Conservation (phyloP, 1,139 yeast genomes). For the Nakaseomyces kungkrabaensis region DNA sequence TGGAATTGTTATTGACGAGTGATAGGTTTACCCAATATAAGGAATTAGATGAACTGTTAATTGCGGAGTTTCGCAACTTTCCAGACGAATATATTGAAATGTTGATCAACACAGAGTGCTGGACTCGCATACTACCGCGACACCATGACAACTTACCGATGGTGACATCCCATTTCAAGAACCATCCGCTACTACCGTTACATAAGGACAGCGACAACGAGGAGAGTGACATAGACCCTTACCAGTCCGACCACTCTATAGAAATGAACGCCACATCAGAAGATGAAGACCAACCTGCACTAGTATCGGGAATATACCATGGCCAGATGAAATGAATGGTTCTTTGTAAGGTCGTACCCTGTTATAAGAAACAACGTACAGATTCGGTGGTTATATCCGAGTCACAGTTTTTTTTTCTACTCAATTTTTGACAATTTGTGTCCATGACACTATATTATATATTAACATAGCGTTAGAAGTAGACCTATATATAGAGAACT, state of each 20-base stretch:
- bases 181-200: background rate
- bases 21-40: constrained; percentile 10
- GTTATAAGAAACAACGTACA: too few species aligned
- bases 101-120: constrained; percentile 20
- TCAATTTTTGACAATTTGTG: too few species aligned
- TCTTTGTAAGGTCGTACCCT: too few species aligned
- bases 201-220: background rate
- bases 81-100: constrained; percentile 34
- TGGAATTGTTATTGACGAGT: constrained; percentile 24
- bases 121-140: background rate
- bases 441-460: too few species aligned
- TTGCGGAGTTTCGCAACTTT: constrained; percentile 28
- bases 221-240: background rate
- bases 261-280: background rate
- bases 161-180: background rate
- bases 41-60: constrained; percentile 25
- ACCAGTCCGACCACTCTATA: background rate
- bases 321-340: too few species aligned
- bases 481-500: too few species aligned
- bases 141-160: background rate
- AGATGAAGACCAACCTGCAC: constrained; percentile 1
- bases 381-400: too few species aligned
- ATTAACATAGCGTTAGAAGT: too few species aligned
- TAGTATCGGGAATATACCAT: background rate
- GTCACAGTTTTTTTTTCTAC: too few species aligned